Base-by-base conservation (phyloP, 1,284 basidiomycete species). In the Ustilago loliicola region DNA sequence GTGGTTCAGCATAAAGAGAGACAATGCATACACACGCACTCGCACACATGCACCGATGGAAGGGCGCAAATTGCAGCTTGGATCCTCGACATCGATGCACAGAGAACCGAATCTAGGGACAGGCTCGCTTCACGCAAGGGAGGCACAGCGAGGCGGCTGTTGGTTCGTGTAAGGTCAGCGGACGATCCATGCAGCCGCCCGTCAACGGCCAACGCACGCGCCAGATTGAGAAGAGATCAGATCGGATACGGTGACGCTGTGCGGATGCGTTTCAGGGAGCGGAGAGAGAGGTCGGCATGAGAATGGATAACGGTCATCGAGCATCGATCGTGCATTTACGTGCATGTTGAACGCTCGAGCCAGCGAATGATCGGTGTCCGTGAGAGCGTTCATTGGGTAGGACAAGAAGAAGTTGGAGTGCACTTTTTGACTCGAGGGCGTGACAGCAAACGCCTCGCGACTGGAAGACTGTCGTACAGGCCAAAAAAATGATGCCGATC, bases 251-350 rank as follows among this genome's bases (percentile, higher is more conserved):
- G 38, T 40, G 45, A 42, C 23, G 29, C 25, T 21, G 25, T 38
- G 36, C 21, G 21, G 23, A 40, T 30, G 27, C n/a, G n/a, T 15
- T 51, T 23, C 15, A 10, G 45, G 15, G 47, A 27, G 29, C 13
- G 21, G 27, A 38, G 23, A 34, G 61, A 47, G 3, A 19, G 40
- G 30, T 29, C 11, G 42, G 53, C 19, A 29, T n/a, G 21, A 29
- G 40, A 55, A 3, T 21, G 38, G 17, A 47, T 63, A 59, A 50
- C 56, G 48, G 69, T 72, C 69, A 66, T 72, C 69, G 63, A 72
- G 69, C 69, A 72, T 72, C 69, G 69, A 72, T 62, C 55, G 69
- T 50, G 63, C 69, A 71, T 71, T 27, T 40, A 17, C 40, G n/a
- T 66, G 62, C 68, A 65, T 48, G 6, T 8, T 23, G 36, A 34